phyloP scores from a whole-genome alignment of 2,329 filamentous ascomycete species.

The Geosmithia morbida region DNA sequence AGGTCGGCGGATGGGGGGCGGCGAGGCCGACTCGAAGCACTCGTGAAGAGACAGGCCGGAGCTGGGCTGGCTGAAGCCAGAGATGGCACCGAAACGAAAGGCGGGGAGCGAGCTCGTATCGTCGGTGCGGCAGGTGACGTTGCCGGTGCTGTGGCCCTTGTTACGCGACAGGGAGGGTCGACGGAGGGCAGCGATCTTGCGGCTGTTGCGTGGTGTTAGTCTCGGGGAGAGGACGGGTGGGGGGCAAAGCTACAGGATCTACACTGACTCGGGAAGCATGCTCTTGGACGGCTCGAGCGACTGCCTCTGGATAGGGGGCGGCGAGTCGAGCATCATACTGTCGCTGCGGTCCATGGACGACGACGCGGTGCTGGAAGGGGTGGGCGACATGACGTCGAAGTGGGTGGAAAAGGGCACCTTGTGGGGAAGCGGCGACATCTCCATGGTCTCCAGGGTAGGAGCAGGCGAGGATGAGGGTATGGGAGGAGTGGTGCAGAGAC shows the following conservation, averaged over 20 bases:
- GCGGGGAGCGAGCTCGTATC: constrained; percentile 53
- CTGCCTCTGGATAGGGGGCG: constrained; percentile 31
- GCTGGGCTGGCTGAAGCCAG: constrained; percentile 11
- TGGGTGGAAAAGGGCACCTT: constrained; percentile 57
- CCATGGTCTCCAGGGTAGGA: constrained; percentile 64
- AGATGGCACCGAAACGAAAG: constrained; percentile 54
- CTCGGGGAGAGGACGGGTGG: constrained; percentile 5
- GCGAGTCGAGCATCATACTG: constrained; percentile 42
- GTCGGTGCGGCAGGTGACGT: constrained; percentile 43
- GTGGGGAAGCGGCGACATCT: constrained; percentile 85
- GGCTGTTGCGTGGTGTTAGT: constrained; percentile 26
- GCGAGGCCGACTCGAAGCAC: constrained; percentile 62
- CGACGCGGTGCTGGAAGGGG: constrained; percentile 38
- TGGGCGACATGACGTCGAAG: constrained; percentile 58
- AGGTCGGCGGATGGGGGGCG: constrained; percentile 53
- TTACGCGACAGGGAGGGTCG: constrained; percentile 61
- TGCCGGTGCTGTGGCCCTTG: constrained; percentile 60
- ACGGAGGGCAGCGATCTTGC: constrained; percentile 52
- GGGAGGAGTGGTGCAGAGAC: constrained; percentile 71
- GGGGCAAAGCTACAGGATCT: constrained; percentile 1
- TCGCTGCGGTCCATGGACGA: constrained; percentile 23
- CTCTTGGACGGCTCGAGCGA: constrained; percentile 33
- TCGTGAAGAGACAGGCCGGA: constrained; percentile 54
- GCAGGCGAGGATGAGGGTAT: constrained; percentile 71
- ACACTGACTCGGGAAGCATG: constrained; percentile 36